phyloP scores from a whole-genome alignment of 2,329 filamentous ascomycete genomes.

The Aspergillus uvarum region DNA sequence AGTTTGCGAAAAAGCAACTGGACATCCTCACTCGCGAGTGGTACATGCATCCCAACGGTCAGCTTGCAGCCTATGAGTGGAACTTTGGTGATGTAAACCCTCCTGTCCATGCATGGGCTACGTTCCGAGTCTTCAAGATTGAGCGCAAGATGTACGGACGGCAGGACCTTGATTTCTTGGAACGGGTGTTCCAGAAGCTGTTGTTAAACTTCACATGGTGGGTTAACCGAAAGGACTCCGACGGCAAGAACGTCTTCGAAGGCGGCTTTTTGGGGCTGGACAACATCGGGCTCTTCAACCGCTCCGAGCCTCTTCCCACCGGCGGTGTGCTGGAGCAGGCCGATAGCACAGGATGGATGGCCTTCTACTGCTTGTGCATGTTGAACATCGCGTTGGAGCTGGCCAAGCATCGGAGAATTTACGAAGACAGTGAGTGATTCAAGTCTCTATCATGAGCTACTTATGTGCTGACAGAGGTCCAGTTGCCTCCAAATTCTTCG shows the following conservation, averaged over 20 bases:
- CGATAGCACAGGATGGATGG: conserved; percentile 98
- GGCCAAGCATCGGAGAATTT: conserved; percentile 89
- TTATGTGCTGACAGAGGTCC: background rate
- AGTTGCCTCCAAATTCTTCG: conserved; percentile 96
- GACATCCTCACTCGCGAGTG: conserved; percentile 95
- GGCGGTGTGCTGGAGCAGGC: conserved; percentile 93
- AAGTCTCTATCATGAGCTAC: background rate
- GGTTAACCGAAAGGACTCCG: conserved; percentile 93
- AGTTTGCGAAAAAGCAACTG: conserved; percentile 97
- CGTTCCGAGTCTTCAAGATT: conserved; percentile 96
- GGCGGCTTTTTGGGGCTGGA: conserved; percentile 93
- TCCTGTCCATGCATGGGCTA: conserved; percentile 93
- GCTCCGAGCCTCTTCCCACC: conserved; percentile 89
- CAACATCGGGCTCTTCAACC: conserved; percentile 97
- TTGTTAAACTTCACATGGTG: conserved; percentile 98
- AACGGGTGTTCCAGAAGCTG: conserved; percentile 94
- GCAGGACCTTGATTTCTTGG: conserved; percentile 91
- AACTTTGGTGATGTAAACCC: conserved; percentile 98
- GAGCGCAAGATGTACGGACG: conserved; percentile 95
- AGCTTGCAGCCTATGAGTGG: conserved; percentile 92
- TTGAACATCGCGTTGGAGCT: conserved; percentile 94
- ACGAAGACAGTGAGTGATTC: conserved; percentile 67
- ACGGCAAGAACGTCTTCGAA: conserved; percentile 96
- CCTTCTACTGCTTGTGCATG: conserved; percentile 95
- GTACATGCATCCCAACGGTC: conserved; percentile 98